Evolutionary conservation across 2,329 filamentous ascomycete species (phyloP).

Genomic region (Tolypocladium endophyticum): DNA sequence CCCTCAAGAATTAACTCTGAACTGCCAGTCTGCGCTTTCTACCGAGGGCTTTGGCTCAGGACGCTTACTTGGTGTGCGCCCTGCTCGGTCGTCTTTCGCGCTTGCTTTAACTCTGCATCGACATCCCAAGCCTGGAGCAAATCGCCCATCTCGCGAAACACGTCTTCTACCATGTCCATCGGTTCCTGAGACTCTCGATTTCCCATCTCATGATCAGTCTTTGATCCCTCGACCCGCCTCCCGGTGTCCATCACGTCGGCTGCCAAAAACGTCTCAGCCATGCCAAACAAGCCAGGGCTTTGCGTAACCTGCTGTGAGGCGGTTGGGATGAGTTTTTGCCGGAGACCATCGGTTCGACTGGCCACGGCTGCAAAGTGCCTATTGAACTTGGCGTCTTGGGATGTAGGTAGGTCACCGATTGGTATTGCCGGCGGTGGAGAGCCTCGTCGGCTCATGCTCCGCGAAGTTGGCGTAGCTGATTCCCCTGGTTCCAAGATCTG

Average conservation of each 20-base stretch:
- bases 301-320: conserved; percentile 24
- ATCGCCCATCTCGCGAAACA: conserved; percentile 25
- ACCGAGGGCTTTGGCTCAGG: conserved; percentile 15
- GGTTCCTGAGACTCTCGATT: conserved; percentile 17
- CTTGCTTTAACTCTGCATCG: conserved; percentile 23
- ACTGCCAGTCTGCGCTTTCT: background rate
- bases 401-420: conserved; percentile 21
- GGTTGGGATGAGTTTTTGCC: conserved; percentile 27
- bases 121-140: conserved; percentile 23
- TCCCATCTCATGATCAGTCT: background rate
- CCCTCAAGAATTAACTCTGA: background rate
- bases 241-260: conserved; percentile 9
- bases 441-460: conserved; percentile 13
- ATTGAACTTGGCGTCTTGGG: conserved; percentile 27
- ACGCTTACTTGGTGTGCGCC: conserved; percentile 3
- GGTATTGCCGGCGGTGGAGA: conserved; percentile 34
- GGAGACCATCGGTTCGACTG: conserved; percentile 18
- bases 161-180: conserved; percentile 24
- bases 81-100: conserved; percentile 9
- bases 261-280: conserved; percentile 14
- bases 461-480: conserved; percentile 2
- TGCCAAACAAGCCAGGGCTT: conserved; percentile 13
- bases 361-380: conserved; percentile 37
- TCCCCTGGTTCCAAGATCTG: background rate
- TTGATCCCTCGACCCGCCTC: background rate